phyloP scores from a whole-genome alignment of 2,329 filamentous ascomycete genomes.

The Chaetothyriales sp. region DNA sequence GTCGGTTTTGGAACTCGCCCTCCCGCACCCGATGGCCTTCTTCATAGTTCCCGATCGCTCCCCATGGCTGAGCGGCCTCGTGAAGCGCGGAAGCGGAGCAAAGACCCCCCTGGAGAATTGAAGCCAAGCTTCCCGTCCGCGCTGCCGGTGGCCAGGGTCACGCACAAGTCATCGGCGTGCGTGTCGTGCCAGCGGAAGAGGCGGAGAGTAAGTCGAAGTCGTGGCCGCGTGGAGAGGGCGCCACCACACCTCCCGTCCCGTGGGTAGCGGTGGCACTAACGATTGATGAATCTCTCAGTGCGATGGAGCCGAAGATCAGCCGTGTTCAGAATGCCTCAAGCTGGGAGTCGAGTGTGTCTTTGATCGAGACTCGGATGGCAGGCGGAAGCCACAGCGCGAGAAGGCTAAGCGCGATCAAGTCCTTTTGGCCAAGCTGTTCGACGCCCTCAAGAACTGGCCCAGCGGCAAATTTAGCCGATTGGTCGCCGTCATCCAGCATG shows the following conservation, averaged over 20 bases:
- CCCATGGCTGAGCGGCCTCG: not conserved
- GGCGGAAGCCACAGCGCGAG: slow-evolving; percentile 2
- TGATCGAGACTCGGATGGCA: slow-evolving; percentile 1
- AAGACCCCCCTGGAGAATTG: not conserved
- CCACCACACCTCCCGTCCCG: not conserved
- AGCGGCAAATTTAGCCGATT: not conserved
- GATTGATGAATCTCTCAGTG: not conserved
- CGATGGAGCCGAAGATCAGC: slow-evolving; percentile 1
- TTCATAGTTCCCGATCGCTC: not conserved
- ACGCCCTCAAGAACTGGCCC: not conserved
- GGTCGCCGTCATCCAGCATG: not conserved
- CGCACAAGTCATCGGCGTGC: slow-evolving; percentile 2
- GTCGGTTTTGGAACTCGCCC: not conserved
- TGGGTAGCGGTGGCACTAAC: not conserved
- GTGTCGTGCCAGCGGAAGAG: slow-evolving; percentile 2
- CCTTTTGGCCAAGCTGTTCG: not conserved
- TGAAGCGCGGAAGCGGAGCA: not conserved
- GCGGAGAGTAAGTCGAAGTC: slow-evolving; percentile 1
- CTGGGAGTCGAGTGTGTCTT: slow-evolving; percentile 2
- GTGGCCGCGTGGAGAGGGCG: too few relatives aligned
- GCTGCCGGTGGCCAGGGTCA: not conserved
- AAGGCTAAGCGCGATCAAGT: slow-evolving; percentile 1
- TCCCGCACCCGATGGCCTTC: slow-evolving; percentile 1
- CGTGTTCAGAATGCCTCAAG: slow-evolving; percentile 4
- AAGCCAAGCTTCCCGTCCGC: not conserved